A percentile compares a stretch with the other conserved stretches of the same genome.
These are phyloP conservation scores for Ustilago trichophora DNA, from an alignment of 1,284 basidiomycete genomes.

Conservation along the genomic window DNA sequence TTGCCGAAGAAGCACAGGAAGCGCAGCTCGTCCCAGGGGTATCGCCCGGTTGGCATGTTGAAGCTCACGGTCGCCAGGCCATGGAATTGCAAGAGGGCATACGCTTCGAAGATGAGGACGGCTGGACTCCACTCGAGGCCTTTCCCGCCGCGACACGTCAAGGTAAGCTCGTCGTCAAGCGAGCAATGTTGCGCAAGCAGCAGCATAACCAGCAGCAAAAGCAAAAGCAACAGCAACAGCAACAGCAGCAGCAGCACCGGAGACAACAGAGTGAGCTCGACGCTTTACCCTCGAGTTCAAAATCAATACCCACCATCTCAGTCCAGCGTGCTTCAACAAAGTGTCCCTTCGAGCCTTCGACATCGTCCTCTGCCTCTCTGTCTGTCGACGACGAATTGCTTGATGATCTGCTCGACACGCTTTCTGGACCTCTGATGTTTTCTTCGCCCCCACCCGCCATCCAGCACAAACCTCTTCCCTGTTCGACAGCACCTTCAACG, in stretches of 20 bases:
- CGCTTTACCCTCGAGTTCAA: background rate
- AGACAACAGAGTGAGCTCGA: too few species aligned
- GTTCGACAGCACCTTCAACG: background rate
- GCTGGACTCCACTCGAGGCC: constrained; percentile 48
- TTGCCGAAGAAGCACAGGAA: constrained; percentile 12
- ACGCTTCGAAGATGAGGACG: constrained; percentile 42
- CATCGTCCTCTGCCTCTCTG: background rate
- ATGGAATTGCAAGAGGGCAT: constrained; percentile 47
- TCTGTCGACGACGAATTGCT: constrained; percentile 12
- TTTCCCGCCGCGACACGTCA: constrained; percentile 37
- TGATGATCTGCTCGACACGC: constrained; percentile 1
- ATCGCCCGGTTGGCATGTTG: constrained; percentile 55
- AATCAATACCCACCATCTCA: constrained; percentile 9
- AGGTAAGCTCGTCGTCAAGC: constrained; percentile 30
- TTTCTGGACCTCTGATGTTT: background rate
- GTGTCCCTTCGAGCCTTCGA: background rate
- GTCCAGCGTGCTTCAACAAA: background rate
- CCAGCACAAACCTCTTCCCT: background rate
- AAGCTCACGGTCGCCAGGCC: constrained; percentile 41
- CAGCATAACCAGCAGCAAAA: constrained; percentile 5
- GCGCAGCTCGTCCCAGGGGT: constrained; percentile 38
- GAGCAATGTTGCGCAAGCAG: constrained; percentile 15
- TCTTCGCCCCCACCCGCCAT: background rate
- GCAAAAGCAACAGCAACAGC: background rate
- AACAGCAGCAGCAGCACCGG: background rate